Evolutionary conservation across 129 eudicot genomes (phyloP).

Genomic region (Heracleum sosnowskyi): DNA sequence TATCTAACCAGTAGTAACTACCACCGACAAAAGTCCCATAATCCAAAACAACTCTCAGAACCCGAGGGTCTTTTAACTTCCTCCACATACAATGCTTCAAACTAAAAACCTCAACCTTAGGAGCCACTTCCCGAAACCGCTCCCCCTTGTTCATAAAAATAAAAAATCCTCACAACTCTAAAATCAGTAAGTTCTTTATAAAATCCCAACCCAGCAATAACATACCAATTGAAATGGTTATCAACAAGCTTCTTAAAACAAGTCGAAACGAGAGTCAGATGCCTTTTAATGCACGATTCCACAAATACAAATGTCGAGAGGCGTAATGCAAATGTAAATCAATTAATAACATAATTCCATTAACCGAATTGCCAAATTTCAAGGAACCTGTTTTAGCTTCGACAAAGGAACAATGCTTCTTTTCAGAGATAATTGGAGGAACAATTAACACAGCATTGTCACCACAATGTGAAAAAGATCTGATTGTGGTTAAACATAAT

Average conservation of each 20-base stretch:
- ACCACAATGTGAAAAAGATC: background rate
- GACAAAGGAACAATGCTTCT: background rate
- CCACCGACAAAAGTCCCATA: background rate
- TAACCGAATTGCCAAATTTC: background rate
- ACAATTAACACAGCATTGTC: background rate
- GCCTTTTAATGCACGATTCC: background rate
- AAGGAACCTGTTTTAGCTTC: background rate
- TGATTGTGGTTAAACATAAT: no score
- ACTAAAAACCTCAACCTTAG: background rate
- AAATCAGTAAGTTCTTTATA: background rate
- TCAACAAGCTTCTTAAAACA: background rate
- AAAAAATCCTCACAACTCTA: background rate
- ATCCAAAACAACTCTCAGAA: background rate
- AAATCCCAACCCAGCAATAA: background rate
- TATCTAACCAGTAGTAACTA: background rate
- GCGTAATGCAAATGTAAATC: background rate
- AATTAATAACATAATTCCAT: constrained; percentile 4
- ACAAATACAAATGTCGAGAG: background rate
- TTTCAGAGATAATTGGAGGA: background rate
- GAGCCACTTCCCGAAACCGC: background rate
- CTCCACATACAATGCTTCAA: background rate
- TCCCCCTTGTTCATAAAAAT: background rate
- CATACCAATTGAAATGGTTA: background rate
- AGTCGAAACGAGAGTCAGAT: background rate
- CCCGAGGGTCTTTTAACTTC: background rate